Conservation (phyloP, 1,139 yeast genomes). For the Taphrina pruni region DNA sequence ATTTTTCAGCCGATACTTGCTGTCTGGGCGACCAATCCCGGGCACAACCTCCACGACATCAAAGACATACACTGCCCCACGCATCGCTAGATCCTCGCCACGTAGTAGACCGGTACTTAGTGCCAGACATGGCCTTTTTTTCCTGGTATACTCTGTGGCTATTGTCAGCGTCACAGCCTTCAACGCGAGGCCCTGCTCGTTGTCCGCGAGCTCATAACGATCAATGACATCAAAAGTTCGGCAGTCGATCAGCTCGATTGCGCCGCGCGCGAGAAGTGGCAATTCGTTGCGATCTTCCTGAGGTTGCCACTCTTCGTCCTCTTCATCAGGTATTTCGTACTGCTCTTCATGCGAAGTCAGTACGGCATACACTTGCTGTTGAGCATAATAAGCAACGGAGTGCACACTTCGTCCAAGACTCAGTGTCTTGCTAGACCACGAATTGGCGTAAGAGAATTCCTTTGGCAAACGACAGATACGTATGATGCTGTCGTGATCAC, state of each 20-base stretch:
- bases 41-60: conserved; percentile 87
- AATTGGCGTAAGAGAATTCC: conserved; percentile 63
- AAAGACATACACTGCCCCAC: conserved; percentile 76
- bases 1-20: conserved; percentile 76
- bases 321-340: conserved; percentile 76
- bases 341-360: conserved; percentile 68
- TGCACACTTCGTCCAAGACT: conserved; percentile 66
- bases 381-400: conserved; percentile 73
- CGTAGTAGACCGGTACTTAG: conserved; percentile 79
- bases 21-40: conserved; percentile 86
- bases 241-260: conserved; percentile 72
- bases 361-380: conserved; percentile 67
- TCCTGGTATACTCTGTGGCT: conserved; percentile 58
- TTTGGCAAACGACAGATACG: conserved; percentile 68
- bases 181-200: conserved; percentile 69
- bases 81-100: conserved; percentile 81
- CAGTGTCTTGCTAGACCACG: conserved; percentile 65
- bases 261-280: conserved; percentile 65
- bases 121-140: conserved; percentile 71
- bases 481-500: conserved; percentile 74
- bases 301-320: conserved; percentile 55
- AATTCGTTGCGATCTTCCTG: conserved; percentile 53
- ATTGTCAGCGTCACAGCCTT: conserved; percentile 66
- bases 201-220: conserved; percentile 61
- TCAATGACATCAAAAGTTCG: conserved; percentile 79